Base-by-base conservation (phyloP, 2,329 filamentous ascomycete genomes). In the Aspergillus fijiensis region DNA sequence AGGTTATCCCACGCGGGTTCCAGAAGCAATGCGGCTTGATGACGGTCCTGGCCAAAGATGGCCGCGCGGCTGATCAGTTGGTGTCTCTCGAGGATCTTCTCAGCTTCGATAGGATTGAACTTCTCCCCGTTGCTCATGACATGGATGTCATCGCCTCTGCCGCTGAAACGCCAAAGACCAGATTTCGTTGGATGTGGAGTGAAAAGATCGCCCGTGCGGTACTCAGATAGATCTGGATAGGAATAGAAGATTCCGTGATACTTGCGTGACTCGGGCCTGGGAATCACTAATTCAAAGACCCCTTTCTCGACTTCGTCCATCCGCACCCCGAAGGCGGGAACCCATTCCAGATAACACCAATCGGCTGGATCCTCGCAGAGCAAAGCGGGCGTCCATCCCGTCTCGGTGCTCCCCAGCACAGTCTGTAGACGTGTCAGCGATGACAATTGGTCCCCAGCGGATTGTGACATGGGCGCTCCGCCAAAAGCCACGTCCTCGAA, bases 111-210 rank as follows among this genome's bases (percentile, higher is more conserved):
- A 0, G 80, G 79, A 42, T 80, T 80, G 39, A 77, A 70, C 61
- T 81, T 82, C 53, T 77, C 72, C 1, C 76, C 76, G 27, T 63
- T 63, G 25, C 52, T 57, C 0, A 63, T 50, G 23, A 63, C 61
- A 39, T 60, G 67, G 1, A 78, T 68, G 63, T 81, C 79, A 61
- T 81, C 79, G 11, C 64, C 62, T 1, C 79, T 69, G 74, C 76
- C 57, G 19, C 64, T 49, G 23, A 61, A 65, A 42, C 55, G 60
- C 66, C 66, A 68, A 6, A 67, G 53, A 3, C 55, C 57, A 5
- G 61, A 50, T 14, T 66, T 67, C 4, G 56, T 59, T 1, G 68
- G 67, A 45, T 70, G 68, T 12, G 53, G 66, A 19, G 56, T 49
- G 55, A 66, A 69, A 5, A 69, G 51, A 49, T 71, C 68, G 10